Base-by-base conservation (phyloP, 2,329 filamentous ascomycete genomes). In the Aspergillus latus region DNA sequence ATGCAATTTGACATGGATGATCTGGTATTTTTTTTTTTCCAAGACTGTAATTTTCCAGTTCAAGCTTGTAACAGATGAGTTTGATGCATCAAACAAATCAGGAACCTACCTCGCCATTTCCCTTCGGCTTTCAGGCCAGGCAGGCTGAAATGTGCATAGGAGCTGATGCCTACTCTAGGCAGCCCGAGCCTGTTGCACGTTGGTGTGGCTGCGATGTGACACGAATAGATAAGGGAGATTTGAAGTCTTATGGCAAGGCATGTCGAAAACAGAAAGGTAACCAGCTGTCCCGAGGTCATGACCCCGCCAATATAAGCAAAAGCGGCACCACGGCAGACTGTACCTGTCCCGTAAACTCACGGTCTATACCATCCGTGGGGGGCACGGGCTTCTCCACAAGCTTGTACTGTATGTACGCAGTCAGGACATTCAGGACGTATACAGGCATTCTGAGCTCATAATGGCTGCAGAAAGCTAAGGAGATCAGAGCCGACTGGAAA, bases 141-240 rank as follows among this genome's bases (percentile, higher is more conserved):
- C 34, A 50, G 45, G 28, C 13, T 21, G 21, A 21, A 29, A 15
- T 21, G 26, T 44, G 5, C 13, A 3, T 37, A n/a, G 40, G 37
- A 44, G 37, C 10, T 37, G 40, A 40, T 52, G 49, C 49, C 49
- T 52, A 16, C 30, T 37, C n/a, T 45, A 52, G 49, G 49, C 49
- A 52, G 29, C 40, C 16, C 29, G 11, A 37, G 49, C 49, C 40
- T 37, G 28, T 28, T 32, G 5, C 8, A n/a, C 4, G 26, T 5
- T 15, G 10, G 8, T 9, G 13, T 30, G 46, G 21, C 15, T 16
- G 26, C 37, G n/a, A 49, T 21, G 15, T 15, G 9, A 39, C 21
- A 49, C 46, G 11, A 34, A 34, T 37, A 13, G 10, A 13, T 37
- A 13, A 9, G 5, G 10, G 8, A 13, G n/a, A 13, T 5, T 37